Base-by-base conservation (phyloP, 225 moss, liverwort and hornwort species). In the Ulota crispa region DNA sequence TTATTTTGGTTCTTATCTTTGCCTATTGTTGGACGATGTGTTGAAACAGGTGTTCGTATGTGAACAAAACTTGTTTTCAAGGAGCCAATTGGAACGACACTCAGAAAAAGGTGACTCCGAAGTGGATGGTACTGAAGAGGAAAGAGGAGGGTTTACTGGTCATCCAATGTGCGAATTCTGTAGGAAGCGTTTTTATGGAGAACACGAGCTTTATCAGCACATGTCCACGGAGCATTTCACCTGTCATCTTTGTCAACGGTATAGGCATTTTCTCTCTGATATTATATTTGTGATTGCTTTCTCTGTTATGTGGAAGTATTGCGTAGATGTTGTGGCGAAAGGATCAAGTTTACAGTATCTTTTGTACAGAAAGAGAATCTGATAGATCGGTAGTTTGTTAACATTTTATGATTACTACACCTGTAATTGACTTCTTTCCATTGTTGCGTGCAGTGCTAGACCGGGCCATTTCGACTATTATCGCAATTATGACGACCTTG, bases 91-190 rank as follows among this genome's bases (percentile, higher is more conserved):
- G 78, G 96, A 94, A 68, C 92, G 89, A 57, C 99, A 99, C 89
- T 84, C 84, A 27, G 89, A 86, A 43, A 96, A 84, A 81, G 99
- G 99, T 28, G 89, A 99, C 50, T 94, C 99, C 20, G 90, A 92
- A 89, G 96, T 94, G 78, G 99, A 99, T 92, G 99, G 99, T n/a
- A 94, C 92, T 19, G 94, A 94, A 88, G 96, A 93, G 89, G 96
- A 99, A 84, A 90, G 99, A 74, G 99, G 96, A 76, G 99, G 99
- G 13, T 99, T 99, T 80, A 85, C 90, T 78, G 99, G 96, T 41
- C 99, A 99, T 70, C 99, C 99, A 11, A 89, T 92, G 88, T 99
- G 99, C 81, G 99, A 90, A 41, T 99, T 99, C 69, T 99, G 99
- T 88, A 88, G 91, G 84, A 93, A 94, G 83, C 93, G 96, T 10